Conservation (phyloP, 805 yeast species). For the Schwanniomyces yamadae region DNA sequence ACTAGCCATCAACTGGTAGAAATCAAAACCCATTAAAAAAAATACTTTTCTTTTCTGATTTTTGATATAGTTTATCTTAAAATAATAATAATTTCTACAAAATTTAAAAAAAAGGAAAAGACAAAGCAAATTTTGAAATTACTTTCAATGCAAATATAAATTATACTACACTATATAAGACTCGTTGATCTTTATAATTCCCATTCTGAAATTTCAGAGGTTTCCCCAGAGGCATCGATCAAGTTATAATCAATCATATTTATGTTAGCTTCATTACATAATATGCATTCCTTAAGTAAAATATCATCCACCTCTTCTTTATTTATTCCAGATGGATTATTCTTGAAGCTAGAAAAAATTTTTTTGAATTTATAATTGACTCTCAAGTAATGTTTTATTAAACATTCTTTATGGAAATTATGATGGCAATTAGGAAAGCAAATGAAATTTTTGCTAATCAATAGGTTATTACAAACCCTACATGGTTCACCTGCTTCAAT, state of each 20-base stretch:
- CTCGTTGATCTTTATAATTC: constrained; percentile 32
- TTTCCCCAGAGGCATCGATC: constrained; percentile 32
- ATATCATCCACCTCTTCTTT: constrained; percentile 57
- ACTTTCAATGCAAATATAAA: too few species aligned
- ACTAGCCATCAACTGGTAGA: too few species aligned
- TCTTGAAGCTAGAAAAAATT: constrained; percentile 55
- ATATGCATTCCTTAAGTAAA: constrained; percentile 62
- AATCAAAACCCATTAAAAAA: too few species aligned
- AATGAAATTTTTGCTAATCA: constrained; percentile 70
- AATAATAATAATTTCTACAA: too few species aligned
- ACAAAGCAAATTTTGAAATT: too few species aligned
- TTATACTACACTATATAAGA: too few species aligned
- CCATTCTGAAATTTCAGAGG: constrained; percentile 49
- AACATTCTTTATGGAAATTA: constrained; percentile 84
- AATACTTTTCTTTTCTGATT: too few species aligned
- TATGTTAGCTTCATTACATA: constrained; percentile 75
- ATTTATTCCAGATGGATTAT: constrained; percentile 37
- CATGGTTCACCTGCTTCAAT: constrained; percentile 87
- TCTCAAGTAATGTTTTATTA: constrained; percentile 57
- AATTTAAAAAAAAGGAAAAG: too few species aligned
- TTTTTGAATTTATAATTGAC: constrained; percentile 69
- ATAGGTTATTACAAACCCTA: constrained; percentile 62
- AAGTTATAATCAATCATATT: constrained; percentile 67
- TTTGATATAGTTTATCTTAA: too few species aligned
- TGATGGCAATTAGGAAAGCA: constrained; percentile 86